Base-by-base conservation (phyloP, 2,329 filamentous ascomycete genomes). In the Cladosporium oxysporum region DNA sequence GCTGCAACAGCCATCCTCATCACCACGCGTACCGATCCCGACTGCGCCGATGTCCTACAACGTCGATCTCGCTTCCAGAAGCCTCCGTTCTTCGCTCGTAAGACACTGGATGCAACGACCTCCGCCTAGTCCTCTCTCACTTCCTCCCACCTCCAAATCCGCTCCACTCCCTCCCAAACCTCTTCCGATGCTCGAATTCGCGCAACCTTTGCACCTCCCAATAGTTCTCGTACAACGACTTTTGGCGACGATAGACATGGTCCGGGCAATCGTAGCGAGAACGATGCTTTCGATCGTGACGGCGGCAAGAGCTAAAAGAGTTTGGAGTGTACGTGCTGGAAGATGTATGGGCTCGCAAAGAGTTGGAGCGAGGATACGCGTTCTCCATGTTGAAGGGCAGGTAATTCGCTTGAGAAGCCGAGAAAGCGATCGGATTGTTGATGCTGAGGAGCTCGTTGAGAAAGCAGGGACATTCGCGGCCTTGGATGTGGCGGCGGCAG, bases 341-440 rank as follows among this genome's bases (percentile, higher is more conserved):
- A 26, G 59, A 26, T 47, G 91, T 93, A 23, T 31, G 57, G 16
- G 28, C 18, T 23, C 26, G 2, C 14, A 33, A 58, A 28, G 55
- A 58, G 55, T 23, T 58, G 2, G 23, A 6, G 10, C 21, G 33
- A 23, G 29, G 12, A 26, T 47, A 33, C 5, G 28, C 18, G 26
- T 44, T 55, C 1, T 57, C 61, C 61, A 57, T 65, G 52, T 69
- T 68, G 61, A 71, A 72, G 14, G 70, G 69, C 41, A 71, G 49
- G 44, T 69, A 66, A 35, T 63, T 50, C n/a, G 31, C 59, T 52
- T 69, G 65, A 5, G 61, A 52, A 18, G 35, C 21, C 23, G 23
- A 23, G 64, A 67, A 68, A 23, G 64, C 55, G 29, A 53, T n/a
- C 18, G 55, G 62, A 23, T 70, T 61, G 57, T 72, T 70, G 66